A percentile compares a stretch with the other conserved stretches of the same genome.
Evolutionary conservation across 2,329 filamentous ascomycete genomes (phyloP).

Genomic region (Dryadomyces quercus-mongolicae): DNA sequence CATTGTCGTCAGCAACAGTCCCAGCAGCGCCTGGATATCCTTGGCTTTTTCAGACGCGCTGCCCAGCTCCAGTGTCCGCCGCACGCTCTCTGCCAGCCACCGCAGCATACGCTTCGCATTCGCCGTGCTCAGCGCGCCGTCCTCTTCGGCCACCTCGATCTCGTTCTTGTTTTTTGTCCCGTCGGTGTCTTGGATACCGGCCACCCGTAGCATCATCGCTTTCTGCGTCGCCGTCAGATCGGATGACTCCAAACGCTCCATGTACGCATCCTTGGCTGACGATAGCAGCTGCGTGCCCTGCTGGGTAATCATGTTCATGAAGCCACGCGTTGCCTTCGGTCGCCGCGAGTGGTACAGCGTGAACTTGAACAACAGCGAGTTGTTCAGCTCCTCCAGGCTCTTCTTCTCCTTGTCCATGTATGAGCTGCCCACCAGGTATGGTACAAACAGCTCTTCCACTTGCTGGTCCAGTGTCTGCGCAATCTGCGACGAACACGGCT

Average conservation of each 20-base stretch:
- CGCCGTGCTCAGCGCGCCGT: conserved; percentile 69
- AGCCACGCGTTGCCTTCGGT: conserved; percentile 81
- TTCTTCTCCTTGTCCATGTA: conserved; percentile 59
- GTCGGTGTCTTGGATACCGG: conserved; percentile 68
- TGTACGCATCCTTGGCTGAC: conserved; percentile 81
- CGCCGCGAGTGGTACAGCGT: conserved; percentile 84
- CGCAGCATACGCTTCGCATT: conserved; percentile 96
- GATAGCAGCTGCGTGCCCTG: conserved; percentile 81
- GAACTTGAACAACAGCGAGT: conserved; percentile 89
- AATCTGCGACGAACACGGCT: conserved; percentile 77
- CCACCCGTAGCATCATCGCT: conserved; percentile 78
- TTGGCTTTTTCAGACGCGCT: conserved; percentile 82
- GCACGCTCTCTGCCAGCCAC: conserved; percentile 92
- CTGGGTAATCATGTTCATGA: conserved; percentile 84
- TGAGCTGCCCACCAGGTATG: conserved; percentile 55
- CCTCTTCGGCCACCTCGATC: conserved; percentile 81
- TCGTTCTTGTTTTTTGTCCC: conserved; percentile 69
- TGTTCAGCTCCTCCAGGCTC: conserved; percentile 70
- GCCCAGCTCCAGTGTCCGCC: conserved; percentile 81
- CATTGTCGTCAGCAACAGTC: conserved; percentile 75
- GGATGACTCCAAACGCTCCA: conserved; percentile 77
- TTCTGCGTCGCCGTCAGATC: conserved; percentile 84
- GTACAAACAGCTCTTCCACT: conserved; percentile 65
- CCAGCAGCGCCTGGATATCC: conserved; percentile 76
- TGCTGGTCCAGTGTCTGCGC: conserved; percentile 63